Base-by-base conservation (phyloP, 2,329 filamentous ascomycete genomes). In the Fusarium nelsonii region DNA sequence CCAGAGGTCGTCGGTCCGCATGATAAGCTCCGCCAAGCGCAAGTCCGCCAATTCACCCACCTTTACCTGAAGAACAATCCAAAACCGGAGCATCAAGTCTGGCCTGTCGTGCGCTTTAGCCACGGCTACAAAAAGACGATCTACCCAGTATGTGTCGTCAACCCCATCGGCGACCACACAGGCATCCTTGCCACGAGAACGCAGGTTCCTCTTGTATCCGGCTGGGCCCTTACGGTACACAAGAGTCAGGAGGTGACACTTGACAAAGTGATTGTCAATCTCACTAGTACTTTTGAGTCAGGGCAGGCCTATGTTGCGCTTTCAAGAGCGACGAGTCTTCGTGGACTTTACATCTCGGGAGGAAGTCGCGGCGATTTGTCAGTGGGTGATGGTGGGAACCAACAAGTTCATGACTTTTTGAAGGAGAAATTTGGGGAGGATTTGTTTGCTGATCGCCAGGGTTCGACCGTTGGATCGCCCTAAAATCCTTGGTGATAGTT, bases 221-320 rank as follows among this genome's bases (percentile, higher is more conserved):
- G 84, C 0, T 91, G 88, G 85, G 89, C 89, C 0, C 83, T 90
- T 71, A 90, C 84, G 0, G 84, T 90, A 3, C 89, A 91, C 74
- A 90, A 89, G 74, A 83, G 82, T 6, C 87, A 91, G 77, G 87
- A 88, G 4, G 85, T 90, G 81, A 90, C 88, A 2, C 78, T 91
- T 6, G 84, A 90, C 20, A 81, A 82, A 6, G 36, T 41, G 6
- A 57, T 34, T 14, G 14, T 51, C 1, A 32, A 57, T 20, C 4
- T 57, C 7, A 11, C 14, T 1, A 37, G 7, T 0, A 7, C 20
- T 2, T 57, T 57, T 10, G 36, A 40, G 5, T 3, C 20, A 2
- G 53, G 45, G 0, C 53, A 57, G 14, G 33, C 20, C 3, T 57
- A 57, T 8, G 53, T 57, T 5, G 36, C 53, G 1, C 14, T 57